Evolutionary conservation across 345 rosid genomes (phyloP).

Genomic region (Mangifera indica): DNA sequence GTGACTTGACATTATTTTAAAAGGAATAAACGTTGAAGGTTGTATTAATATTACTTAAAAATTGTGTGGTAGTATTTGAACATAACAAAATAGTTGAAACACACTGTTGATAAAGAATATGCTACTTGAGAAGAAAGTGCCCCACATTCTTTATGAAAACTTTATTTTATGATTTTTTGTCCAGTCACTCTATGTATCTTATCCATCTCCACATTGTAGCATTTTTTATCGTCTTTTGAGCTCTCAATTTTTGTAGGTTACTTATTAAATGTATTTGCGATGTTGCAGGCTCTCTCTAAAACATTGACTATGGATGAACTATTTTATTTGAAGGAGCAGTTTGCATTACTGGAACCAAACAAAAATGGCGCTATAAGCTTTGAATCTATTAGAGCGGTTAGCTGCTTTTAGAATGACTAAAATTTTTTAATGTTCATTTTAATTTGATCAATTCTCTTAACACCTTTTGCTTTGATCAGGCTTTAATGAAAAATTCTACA

Average conservation of each 20-base stretch:
- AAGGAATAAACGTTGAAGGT: not conserved
- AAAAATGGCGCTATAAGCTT: constrained; percentile 73
- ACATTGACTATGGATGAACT: constrained; percentile 81
- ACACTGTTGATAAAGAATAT: not conserved
- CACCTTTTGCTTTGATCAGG: constrained; percentile 42
- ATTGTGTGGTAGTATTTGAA: not conserved
- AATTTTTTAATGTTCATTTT: constrained; percentile 14
- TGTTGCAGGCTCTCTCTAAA: constrained; percentile 79
- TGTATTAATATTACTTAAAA: not conserved
- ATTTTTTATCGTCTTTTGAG: not conserved
- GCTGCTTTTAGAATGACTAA: constrained; percentile 17
- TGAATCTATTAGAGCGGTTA: constrained; percentile 68
- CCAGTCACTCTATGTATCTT: not conserved
- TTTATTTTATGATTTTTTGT: not conserved
- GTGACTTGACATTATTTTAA: not conserved
- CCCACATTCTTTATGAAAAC: not conserved
- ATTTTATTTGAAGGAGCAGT: constrained; percentile 81
- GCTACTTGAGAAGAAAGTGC: not conserved
- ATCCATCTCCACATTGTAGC: not conserved
- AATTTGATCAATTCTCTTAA: constrained; percentile 15
- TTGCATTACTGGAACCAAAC: constrained; percentile 77
- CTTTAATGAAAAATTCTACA: constrained; percentile 78
- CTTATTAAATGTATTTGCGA: constrained; percentile 2
- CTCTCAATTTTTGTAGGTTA: not conserved
- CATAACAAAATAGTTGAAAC: not conserved